Conservation (phyloP, 495 filamentous ascomycete species). For the Alectoria sarmentosa region DNA sequence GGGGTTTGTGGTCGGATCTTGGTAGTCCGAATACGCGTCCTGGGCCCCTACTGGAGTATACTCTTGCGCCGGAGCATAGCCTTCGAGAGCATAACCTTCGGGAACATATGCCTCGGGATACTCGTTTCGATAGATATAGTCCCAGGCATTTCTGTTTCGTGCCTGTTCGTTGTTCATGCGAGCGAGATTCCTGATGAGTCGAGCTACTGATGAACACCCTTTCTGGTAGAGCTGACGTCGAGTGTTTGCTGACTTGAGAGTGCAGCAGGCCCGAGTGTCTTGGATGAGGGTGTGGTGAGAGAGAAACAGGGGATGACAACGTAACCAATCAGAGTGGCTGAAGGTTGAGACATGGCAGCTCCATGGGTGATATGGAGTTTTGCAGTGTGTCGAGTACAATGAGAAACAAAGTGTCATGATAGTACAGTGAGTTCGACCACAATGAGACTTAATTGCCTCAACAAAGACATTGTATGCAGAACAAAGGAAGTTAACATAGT, state of each 20-base stretch:
- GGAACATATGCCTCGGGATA: not conserved
- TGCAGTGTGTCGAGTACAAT: not conserved
- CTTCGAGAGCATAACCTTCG: not conserved
- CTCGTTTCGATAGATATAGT: not conserved
- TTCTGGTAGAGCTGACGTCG: not conserved
- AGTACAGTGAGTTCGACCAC: not conserved
- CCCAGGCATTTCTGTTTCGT: not conserved
- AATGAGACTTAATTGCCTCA: not conserved
- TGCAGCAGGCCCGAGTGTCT: not conserved
- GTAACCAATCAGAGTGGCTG: not conserved
- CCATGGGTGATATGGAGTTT: not conserved
- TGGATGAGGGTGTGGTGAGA: not conserved
- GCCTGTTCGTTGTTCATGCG: not conserved
- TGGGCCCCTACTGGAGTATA: not conserved
- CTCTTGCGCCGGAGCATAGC: not conserved
- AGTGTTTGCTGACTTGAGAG: not conserved
- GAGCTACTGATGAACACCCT: not conserved
- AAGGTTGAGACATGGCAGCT: not conserved
- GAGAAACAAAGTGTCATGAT: not conserved
- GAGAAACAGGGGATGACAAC: not conserved
- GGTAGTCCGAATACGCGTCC: not conserved
- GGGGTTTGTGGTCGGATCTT: not conserved
- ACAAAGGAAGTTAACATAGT: not conserved
- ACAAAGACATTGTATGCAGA: not conserved
- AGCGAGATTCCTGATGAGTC: not conserved